Evolutionary conservation across 306 rosid genomes (phyloP).

Genomic region (Neltuma alba): DNA sequence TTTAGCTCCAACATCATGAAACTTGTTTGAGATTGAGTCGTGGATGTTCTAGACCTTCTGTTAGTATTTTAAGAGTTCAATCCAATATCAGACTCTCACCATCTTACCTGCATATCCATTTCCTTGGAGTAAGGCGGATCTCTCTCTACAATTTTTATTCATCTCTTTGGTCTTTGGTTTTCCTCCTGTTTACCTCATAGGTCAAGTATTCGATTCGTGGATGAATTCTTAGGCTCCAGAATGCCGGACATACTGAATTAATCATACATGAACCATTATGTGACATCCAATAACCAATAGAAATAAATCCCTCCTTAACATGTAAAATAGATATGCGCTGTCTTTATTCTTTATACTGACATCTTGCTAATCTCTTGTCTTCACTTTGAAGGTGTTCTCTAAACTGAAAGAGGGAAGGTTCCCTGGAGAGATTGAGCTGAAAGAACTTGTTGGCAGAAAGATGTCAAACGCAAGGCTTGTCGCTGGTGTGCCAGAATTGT

Average conservation of each 20-base stretch:
- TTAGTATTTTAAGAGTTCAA: neutral
- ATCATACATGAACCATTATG: neutral
- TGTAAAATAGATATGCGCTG: neutral
- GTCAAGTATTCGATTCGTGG: slow-evolving; percentile 4
- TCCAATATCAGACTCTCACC: slow-evolving; percentile 24
- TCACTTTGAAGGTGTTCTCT: slow-evolving; percentile 70
- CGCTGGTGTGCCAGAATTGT: slow-evolving; percentile 41
- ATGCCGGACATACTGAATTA: slow-evolving; percentile 7
- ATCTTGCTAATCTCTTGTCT: slow-evolving; percentile 23
- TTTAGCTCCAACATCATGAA: neutral
- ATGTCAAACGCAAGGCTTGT: slow-evolving; percentile 48
- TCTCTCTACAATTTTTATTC: neutral
- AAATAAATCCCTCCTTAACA: neutral
- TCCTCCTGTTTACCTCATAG: neutral
- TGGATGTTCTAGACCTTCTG: neutral
- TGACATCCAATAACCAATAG: neutral
- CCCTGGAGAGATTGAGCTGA: slow-evolving; percentile 77
- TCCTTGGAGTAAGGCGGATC: neutral
- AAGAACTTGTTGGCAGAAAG: slow-evolving; percentile 49
- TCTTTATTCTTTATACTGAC: neutral
- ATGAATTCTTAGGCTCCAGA: slow-evolving; percentile 9
- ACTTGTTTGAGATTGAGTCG: slow-evolving; percentile 4
- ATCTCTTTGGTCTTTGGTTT: slow-evolving; percentile 10
- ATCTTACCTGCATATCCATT: slow-evolving; percentile 1
- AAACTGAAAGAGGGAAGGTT: slow-evolving; percentile 77